These are phyloP conservation scores for Neurospora africana DNA, from an alignment of 495 filamentous ascomycete genomes.

Conservation along the genomic window DNA sequence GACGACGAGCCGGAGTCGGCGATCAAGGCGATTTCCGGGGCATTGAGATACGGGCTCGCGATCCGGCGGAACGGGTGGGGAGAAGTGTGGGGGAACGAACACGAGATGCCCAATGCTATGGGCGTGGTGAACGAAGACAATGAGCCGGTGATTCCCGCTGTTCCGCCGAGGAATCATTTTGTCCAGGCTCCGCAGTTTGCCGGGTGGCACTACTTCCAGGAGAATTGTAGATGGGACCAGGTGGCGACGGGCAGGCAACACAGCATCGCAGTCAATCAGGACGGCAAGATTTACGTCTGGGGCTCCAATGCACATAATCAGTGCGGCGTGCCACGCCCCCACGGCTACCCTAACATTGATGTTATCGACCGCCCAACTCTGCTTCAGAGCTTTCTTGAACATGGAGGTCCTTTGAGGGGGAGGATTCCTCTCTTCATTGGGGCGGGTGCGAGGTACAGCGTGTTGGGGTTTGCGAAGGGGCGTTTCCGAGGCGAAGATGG, in stretches of 20 bases:
- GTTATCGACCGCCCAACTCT: constrained; percentile 50
- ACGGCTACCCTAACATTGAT: constrained; percentile 42
- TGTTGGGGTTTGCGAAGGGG: constrained; percentile 29
- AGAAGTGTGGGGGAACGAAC: not conserved
- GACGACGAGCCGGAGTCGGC: constrained; percentile 39
- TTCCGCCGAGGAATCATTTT: not conserved
- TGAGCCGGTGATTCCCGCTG: not conserved
- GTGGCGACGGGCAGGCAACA: constrained; percentile 45
- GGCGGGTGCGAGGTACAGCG: constrained; percentile 52
- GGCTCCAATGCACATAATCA: constrained; percentile 58
- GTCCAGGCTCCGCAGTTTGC: not conserved
- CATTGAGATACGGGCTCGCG: not conserved
- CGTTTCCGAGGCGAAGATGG: not conserved
- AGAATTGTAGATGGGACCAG: constrained; percentile 13
- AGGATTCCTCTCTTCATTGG: constrained; percentile 29
- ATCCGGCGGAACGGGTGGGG: not conserved
- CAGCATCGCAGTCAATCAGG: constrained; percentile 43
- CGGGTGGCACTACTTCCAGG: not conserved
- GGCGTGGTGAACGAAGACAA: not conserved
- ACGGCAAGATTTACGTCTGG: constrained; percentile 54
- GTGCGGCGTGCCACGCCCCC: constrained; percentile 46
- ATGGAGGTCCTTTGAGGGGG: not conserved
- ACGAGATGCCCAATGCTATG: not conserved
- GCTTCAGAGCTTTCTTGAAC: constrained; percentile 36
- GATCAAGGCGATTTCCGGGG: constrained; percentile 11